A percentile compares a stretch with the other conserved stretches of the same genome.
Evolutionary conservation across 2,329 filamentous ascomycete genomes (phyloP).

Genomic region (Furcasterigmium furcatum): DNA sequence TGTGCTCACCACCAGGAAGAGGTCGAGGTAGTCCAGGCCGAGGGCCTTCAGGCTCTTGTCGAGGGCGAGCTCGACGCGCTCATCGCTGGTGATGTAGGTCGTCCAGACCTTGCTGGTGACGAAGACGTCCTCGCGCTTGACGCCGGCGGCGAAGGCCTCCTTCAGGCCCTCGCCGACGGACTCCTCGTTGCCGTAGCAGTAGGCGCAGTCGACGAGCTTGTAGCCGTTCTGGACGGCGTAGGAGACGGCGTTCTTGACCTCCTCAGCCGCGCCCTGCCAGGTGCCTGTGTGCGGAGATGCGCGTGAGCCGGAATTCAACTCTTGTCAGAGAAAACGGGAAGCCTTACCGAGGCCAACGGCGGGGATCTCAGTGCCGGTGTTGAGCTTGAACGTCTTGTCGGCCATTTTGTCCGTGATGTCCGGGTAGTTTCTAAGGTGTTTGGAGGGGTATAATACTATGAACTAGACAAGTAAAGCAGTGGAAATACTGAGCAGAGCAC

Average conservation of each 20-base stretch:
- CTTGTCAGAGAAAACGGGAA: background rate
- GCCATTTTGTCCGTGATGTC: conserved; percentile 42
- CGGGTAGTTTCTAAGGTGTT: no score
- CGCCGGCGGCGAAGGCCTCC: conserved; percentile 66
- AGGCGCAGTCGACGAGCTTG: conserved; percentile 66
- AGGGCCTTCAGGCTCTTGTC: conserved; percentile 71
- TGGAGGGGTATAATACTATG: no score
- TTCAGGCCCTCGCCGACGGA: conserved; percentile 78
- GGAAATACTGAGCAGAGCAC: conserved; percentile 10
- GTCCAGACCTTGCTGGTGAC: conserved; percentile 85
- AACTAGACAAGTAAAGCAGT: no score
- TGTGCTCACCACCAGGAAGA: conserved; percentile 62
- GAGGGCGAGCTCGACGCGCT: conserved; percentile 62
- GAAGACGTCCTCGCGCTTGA: conserved; percentile 77
- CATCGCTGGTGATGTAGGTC: conserved; percentile 60
- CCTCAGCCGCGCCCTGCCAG: conserved; percentile 59
- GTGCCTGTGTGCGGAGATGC: conserved; percentile 43
- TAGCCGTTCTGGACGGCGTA: conserved; percentile 56
- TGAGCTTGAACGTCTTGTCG: conserved; percentile 58
- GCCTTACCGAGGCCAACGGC: conserved; percentile 58
- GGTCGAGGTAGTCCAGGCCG: conserved; percentile 77
- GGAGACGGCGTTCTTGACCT: conserved; percentile 56
- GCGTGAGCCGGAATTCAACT: conserved; percentile 7
- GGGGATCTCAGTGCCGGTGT: conserved; percentile 61
- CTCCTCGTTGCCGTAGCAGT: conserved; percentile 78